Percentiles rank a stretch among this genome's conserved stretches.
These are phyloP conservation scores for Chimonanthus salicifolius DNA, from an alignment of 164 flowering plant genomes.

Conservation along the genomic window DNA sequence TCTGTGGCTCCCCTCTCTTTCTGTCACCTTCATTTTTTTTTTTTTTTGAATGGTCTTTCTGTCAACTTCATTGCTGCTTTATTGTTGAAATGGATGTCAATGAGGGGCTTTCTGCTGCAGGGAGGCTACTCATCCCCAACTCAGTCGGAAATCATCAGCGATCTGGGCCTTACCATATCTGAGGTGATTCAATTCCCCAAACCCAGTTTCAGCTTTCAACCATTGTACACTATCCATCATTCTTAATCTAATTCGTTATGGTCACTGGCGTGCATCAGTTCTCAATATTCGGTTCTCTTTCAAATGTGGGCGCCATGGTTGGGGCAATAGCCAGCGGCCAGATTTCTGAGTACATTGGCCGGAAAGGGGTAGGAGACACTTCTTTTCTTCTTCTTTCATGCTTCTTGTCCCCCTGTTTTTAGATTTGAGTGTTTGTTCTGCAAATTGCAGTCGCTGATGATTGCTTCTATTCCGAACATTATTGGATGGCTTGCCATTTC, in stretches of 20 bases:
- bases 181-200: conserved; percentile 32
- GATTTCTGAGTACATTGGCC: conserved; percentile 60
- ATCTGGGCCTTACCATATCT: conserved; percentile 46
- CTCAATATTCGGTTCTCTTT: conserved; percentile 62
- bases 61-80: not conserved
- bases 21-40: not conserved
- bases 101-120: conserved; percentile 18
- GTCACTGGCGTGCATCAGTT: conserved; percentile 25
- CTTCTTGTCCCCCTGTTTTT: too few species aligned
- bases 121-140: conserved; percentile 69
- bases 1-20: not conserved
- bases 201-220: not conserved
- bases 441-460: conserved; percentile 56
- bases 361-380: conserved; percentile 49
- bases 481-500: conserved; percentile 84
- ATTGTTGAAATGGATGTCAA: too few species aligned
- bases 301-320: conserved; percentile 75
- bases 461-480: conserved; percentile 71
- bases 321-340: conserved; percentile 80
- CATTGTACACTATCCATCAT: not conserved
- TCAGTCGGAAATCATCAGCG: conserved; percentile 43
- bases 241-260: conserved; percentile 6
- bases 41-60: not conserved
- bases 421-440: not conserved
- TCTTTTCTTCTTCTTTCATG: not conserved